Conservation (phyloP, 2,329 filamentous ascomycete genomes). For the Xylariomycetidae sp. region DNA sequence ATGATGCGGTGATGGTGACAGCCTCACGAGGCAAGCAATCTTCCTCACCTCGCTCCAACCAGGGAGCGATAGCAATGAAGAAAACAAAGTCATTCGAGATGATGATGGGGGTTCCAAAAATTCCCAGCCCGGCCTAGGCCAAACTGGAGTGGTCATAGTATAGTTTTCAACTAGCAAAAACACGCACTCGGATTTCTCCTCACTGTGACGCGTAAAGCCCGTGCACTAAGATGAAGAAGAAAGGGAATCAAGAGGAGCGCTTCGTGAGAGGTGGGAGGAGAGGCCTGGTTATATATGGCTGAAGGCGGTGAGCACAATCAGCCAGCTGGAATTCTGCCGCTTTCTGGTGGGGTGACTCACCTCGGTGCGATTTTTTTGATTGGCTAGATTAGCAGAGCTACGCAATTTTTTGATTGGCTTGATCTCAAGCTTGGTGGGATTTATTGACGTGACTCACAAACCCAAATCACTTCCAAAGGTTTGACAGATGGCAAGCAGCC, state of each 20-base stretch:
- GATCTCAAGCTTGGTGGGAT: too few species aligned
- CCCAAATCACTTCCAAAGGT: too few species aligned
- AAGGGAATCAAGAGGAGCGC: conserved; percentile 33
- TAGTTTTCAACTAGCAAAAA: conserved; percentile 92
- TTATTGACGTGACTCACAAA: too few species aligned
- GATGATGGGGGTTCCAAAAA: conserved; percentile 61
- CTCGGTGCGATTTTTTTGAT: too few species aligned
- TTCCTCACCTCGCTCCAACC: conserved; percentile 45
- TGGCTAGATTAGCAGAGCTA: too few species aligned
- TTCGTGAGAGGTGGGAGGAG: conserved; percentile 8
- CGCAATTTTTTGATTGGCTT: too few species aligned
- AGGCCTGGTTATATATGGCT: conserved; percentile 7
- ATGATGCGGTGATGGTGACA: not conserved
- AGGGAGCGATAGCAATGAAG: conserved; percentile 49
- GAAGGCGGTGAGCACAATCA: conserved; percentile 15
- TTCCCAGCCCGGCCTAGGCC: conserved; percentile 70
- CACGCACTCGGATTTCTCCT: conserved; percentile 82
- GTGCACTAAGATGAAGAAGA: conserved; percentile 58
- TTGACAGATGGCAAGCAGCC: too few species aligned
- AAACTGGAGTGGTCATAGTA: conserved; percentile 69
- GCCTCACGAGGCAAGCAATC: conserved; percentile 22
- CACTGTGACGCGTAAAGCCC: conserved; percentile 80
- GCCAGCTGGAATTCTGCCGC: too few species aligned
- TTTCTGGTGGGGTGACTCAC: too few species aligned
- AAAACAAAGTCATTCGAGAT: conserved; percentile 32